Evolutionary conservation across 352 stramenopile genomes (phyloP).

Genomic region (Elongisporangium prolatum): DNA sequence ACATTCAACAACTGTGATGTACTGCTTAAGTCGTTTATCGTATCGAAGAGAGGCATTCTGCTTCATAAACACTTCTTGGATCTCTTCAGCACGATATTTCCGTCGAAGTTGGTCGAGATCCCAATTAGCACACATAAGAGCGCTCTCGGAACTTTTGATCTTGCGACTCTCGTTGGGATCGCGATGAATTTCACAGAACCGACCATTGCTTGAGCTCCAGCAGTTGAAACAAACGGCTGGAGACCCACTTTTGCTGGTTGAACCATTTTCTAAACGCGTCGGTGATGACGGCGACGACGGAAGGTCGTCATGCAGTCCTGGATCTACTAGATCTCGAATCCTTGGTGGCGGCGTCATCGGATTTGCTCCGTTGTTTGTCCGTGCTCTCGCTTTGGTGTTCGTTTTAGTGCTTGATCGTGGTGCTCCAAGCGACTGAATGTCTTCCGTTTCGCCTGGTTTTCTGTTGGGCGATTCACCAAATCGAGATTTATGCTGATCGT

Average conservation of each 20-base stretch:
- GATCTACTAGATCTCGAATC: conserved; percentile 75
- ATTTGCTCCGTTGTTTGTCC: conserved; percentile 15
- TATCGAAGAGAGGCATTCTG: conserved; percentile 85
- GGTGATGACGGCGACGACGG: background rate
- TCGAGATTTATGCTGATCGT: conserved; percentile 15
- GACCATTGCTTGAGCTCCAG: conserved; percentile 88
- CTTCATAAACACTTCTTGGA: conserved; percentile 92
- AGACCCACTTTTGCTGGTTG: background rate
- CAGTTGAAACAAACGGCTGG: conserved; percentile 88
- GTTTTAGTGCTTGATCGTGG: background rate
- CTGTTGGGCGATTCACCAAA: background rate
- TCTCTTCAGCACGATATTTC: conserved; percentile 87
- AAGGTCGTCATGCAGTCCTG: conserved; percentile 55
- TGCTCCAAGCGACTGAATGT: background rate
- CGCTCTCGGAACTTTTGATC: conserved; percentile 56
- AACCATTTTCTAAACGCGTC: background rate
- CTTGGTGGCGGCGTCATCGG: conserved; percentile 27
- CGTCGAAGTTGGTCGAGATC: conserved; percentile 82
- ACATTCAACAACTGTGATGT: conserved; percentile 86
- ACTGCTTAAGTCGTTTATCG: conserved; percentile 81
- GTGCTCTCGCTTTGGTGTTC: conserved; percentile 8
- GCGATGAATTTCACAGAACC: conserved; percentile 63
- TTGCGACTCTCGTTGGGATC: conserved; percentile 47
- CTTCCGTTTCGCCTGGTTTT: background rate
- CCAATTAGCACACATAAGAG: conserved; percentile 92